Evolutionary conservation across 1,284 basidiomycete species (phyloP).

Genomic region (Marasmius oreades): DNA sequence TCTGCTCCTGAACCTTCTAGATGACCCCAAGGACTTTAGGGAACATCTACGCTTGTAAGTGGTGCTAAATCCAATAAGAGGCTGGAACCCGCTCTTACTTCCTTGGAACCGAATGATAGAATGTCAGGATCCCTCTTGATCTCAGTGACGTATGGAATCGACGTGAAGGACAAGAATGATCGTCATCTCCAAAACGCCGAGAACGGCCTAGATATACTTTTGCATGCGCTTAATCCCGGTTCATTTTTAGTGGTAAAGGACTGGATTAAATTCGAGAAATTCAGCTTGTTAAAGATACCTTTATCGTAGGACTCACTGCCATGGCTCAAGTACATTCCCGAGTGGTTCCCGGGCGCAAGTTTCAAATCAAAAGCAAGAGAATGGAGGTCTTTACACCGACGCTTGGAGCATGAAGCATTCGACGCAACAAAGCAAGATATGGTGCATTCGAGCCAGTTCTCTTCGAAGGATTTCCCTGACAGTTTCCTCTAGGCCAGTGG

Average conservation of each 20-base stretch:
- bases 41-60: background rate
- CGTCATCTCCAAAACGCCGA: background rate
- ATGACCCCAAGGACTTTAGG: background rate
- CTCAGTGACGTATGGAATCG: background rate
- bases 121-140: background rate
- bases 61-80: background rate
- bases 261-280: background rate
- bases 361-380: constrained; percentile 10
- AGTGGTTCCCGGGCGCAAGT: constrained; percentile 11
- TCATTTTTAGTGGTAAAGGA: background rate
- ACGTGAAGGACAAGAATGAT: background rate
- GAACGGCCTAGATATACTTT: background rate
- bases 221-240: background rate
- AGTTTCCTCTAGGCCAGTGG: constrained; percentile 5
- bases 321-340: constrained; percentile 11
- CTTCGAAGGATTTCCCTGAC: background rate
- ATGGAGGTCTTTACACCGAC: background rate
- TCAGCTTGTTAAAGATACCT: background rate
- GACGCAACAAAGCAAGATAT: constrained; percentile 7
- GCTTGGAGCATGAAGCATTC: constrained; percentile 3
- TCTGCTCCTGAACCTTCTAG: background rate
- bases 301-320: constrained; percentile 8
- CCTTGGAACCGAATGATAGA: background rate
- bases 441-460: background rate
- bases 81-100: too few relatives aligned